These are phyloP conservation scores for Phytophthora hibernalis DNA, from an alignment of 352 stramenopile genomes.

Conservation along the genomic window DNA sequence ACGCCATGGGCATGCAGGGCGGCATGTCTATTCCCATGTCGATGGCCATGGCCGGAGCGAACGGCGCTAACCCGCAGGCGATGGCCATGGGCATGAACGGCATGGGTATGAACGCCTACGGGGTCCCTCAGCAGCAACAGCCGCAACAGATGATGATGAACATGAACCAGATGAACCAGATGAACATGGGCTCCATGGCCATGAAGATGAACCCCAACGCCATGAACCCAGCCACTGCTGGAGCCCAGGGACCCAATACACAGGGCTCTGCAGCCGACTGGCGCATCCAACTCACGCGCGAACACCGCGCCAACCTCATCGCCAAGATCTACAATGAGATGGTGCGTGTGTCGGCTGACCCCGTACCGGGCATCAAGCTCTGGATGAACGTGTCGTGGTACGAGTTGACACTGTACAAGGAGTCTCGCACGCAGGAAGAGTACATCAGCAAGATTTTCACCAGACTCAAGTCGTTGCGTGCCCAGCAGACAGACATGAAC, in stretches of 20 bases:
- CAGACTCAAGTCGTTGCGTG: conserved; percentile 75
- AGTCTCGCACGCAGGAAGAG: conserved; percentile 84
- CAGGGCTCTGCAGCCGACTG: conserved; percentile 61
- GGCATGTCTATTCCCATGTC: conserved; percentile 76
- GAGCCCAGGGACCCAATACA: conserved; percentile 38
- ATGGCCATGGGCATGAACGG: conserved; percentile 69
- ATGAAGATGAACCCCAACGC: conserved; percentile 59
- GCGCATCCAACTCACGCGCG: conserved; percentile 82
- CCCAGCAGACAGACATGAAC: conserved; percentile 78
- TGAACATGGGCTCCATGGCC: conserved; percentile 62
- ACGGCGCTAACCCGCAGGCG: conserved; percentile 37
- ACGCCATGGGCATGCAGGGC: conserved; percentile 69
- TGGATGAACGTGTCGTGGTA: conserved; percentile 91
- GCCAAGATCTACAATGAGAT: conserved; percentile 90
- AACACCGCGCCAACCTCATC: conserved; percentile 86
- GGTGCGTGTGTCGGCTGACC: conserved; percentile 82
- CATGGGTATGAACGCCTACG: conserved; percentile 53
- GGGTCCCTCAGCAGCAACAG: conserved; percentile 41
- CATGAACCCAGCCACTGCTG: conserved; percentile 49
- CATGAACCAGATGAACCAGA: conserved; percentile 58
- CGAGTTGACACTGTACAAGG: conserved; percentile 85
- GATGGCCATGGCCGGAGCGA: conserved; percentile 59
- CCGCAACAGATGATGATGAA: conserved; percentile 74
- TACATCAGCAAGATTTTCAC: conserved; percentile 92
- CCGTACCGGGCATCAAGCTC: conserved; percentile 80